Evolutionary conservation across 31 red algal species (phyloP).

Genomic region (Endocladia muricata): DNA sequence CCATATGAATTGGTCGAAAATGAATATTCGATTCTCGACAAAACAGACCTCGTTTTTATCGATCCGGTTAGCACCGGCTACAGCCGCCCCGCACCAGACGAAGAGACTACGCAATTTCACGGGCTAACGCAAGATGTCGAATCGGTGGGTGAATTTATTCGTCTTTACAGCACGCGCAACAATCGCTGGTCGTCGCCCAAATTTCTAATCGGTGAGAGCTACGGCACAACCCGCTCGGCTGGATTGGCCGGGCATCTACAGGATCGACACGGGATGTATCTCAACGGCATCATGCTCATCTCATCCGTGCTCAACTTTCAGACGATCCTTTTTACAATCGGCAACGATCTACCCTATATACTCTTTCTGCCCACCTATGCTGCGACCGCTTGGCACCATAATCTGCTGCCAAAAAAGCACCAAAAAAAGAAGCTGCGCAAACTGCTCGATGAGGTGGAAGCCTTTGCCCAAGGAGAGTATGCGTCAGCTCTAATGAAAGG

Average conservation of each 20-base stretch:
- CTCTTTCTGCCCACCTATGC: not conserved
- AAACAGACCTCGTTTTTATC: too few relatives aligned
- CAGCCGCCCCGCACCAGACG: too few relatives aligned
- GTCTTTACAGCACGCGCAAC: not conserved
- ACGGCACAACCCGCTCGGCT: not conserved
- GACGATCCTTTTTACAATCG: not conserved
- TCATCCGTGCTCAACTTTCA: not conserved
- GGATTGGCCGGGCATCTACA: not conserved
- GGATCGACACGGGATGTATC: constrained; percentile 1
- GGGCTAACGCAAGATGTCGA: not conserved
- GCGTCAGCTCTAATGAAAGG: not conserved
- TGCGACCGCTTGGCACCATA: not conserved
- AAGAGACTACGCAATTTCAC: too few relatives aligned
- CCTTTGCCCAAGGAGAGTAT: constrained; percentile 1
- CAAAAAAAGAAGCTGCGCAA: not conserved
- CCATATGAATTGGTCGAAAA: too few relatives aligned
- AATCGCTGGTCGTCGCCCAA: constrained; percentile 4
- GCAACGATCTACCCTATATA: not conserved
- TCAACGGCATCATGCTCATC: not conserved
- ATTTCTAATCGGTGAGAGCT: constrained; percentile 3
- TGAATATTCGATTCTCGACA: too few relatives aligned
- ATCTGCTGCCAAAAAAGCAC: too few relatives aligned
- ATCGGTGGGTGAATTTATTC: not conserved
- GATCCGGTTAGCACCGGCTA: too few relatives aligned
- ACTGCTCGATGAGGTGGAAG: not conserved